Percentiles rank a stretch among this genome's conserved stretches.
These are phyloP conservation scores for Fomitopsis serialis DNA, from an alignment of 768 basidiomycete genomes.

Conservation along the genomic window DNA sequence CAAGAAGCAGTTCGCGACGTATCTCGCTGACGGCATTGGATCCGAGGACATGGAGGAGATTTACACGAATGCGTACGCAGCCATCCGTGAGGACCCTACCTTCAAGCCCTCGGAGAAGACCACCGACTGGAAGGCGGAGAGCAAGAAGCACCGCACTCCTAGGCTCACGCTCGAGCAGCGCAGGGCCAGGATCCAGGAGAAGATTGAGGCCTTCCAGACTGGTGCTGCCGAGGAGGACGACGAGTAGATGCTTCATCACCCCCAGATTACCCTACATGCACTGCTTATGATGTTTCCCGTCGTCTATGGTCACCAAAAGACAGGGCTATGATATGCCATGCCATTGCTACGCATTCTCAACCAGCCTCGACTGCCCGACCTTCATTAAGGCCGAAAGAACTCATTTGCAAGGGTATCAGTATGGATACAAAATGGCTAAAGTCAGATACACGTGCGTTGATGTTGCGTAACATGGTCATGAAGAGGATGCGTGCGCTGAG, in stretches of 20 bases:
- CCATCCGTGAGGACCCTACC: slow-evolving; percentile 90
- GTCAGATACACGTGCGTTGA: background rate
- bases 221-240: slow-evolving; percentile 45
- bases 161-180: slow-evolving; percentile 78
- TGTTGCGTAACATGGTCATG: no score
- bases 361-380: background rate
- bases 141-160: slow-evolving; percentile 57
- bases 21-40: slow-evolving; percentile 92
- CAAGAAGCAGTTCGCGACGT: slow-evolving; percentile 95
- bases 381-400: no score
- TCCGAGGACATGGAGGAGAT: slow-evolving; percentile 98
- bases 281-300: slow-evolving; percentile 8
- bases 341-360: background rate
- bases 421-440: background rate
- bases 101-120: slow-evolving; percentile 90
- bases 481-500: no score
- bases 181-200: slow-evolving; percentile 72
- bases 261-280: slow-evolving; percentile 8
- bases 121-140: slow-evolving; percentile 88
- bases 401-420: background rate
- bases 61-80: slow-evolving; percentile 86
- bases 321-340: slow-evolving; percentile 15
- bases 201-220: slow-evolving; percentile 87
- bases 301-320: slow-evolving; percentile 13
- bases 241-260: slow-evolving; percentile 41